A percentile compares a stretch with the other conserved stretches of the same genome.
Evolutionary conservation across 305 asterid species (phyloP).

Genomic region (Ruellia speciosa): DNA sequence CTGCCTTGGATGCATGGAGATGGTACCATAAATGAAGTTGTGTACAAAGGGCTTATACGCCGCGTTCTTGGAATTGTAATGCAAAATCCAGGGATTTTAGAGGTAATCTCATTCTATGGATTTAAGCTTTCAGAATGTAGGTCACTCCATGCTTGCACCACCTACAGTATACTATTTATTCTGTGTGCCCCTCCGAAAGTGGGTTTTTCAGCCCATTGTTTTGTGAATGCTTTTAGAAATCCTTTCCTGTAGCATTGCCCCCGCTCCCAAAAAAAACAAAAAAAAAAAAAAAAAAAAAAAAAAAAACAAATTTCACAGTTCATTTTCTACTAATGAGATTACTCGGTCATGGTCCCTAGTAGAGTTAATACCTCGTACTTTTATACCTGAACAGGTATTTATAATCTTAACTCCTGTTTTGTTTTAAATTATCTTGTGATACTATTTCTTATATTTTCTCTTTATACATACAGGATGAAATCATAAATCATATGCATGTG

Average conservation of each 20-base stretch:
- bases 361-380: not conserved
- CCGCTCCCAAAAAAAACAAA: no score
- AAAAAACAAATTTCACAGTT: no score
- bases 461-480: conserved; percentile 47
- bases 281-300: no score
- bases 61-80: conserved; percentile 71
- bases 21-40: conserved; percentile 65
- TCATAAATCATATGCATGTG: conserved; percentile 54
- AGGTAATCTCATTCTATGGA: conserved; percentile 35
- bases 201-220: no score
- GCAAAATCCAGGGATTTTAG: conserved; percentile 91
- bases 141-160: no score
- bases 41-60: conserved; percentile 77
- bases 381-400: conserved; percentile 4
- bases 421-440: not conserved
- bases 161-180: not conserved
- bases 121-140: no score
- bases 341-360: not conserved
- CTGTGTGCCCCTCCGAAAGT: not conserved
- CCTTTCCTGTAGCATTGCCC: no score
- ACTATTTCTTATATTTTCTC: no score
- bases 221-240: no score
- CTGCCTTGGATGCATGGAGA: conserved; percentile 91
- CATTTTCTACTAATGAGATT: no score
- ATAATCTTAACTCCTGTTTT: conserved; percentile 7